Conservation (phyloP, 805 yeast genomes). For the Cyberlindnera samutprakarnensis region DNA sequence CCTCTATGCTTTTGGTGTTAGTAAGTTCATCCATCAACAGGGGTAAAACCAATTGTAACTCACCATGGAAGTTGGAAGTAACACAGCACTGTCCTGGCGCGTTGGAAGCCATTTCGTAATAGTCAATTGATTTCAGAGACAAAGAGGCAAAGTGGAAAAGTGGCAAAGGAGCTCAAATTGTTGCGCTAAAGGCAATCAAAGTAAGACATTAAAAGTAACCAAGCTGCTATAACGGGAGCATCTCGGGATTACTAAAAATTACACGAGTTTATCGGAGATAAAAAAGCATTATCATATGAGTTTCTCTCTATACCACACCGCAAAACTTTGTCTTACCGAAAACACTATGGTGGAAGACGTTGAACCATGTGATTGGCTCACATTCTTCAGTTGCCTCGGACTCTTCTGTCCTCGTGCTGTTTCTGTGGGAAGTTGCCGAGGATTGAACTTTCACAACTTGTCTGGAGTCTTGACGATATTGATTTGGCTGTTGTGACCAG, state of each 20-base stretch:
- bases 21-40: neutral
- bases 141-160: neutral
- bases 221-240: neutral
- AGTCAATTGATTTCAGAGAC: neutral
- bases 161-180: neutral
- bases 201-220: no score
- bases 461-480: neutral
- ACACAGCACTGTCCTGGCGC: neutral
- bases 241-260: no score
- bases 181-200: no score
- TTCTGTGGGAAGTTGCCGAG: neutral
- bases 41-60: constrained; percentile 16
- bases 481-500: constrained; percentile 6
- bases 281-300: neutral
- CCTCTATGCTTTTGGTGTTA: constrained; percentile 26
- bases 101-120: neutral
- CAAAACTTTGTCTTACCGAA: constrained; percentile 37
- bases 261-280: no score
- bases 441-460: constrained; percentile 4
- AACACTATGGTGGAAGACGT: constrained; percentile 40
- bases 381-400: constrained; percentile 24
- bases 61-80: constrained; percentile 12
- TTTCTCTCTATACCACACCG: constrained; percentile 2
- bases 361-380: constrained; percentile 44
- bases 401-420: neutral